phyloP scores from a whole-genome alignment of 2,329 filamentous ascomycete species.

The Cercospora nicotianae region DNA sequence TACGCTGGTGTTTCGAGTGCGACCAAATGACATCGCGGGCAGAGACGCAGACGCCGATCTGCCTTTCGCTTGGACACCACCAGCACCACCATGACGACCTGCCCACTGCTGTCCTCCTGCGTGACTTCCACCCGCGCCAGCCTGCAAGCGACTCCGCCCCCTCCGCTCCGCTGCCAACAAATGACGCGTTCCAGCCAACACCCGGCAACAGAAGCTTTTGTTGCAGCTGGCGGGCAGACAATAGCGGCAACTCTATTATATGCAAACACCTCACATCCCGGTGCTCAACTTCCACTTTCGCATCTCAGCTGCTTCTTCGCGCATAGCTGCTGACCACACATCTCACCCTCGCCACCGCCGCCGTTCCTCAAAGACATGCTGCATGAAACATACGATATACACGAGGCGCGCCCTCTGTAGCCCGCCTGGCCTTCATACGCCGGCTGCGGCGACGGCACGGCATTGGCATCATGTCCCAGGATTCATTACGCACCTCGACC shows the following conservation, averaged over 20 bases:
- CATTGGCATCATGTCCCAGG: not conserved
- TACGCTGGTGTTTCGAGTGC: not conserved
- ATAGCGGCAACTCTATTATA: conserved; percentile 5
- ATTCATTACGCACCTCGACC: not conserved
- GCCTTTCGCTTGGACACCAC: not conserved
- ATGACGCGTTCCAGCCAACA: not conserved
- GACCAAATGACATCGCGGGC: not conserved
- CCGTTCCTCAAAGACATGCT: not conserved
- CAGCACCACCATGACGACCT: not conserved
- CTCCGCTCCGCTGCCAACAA: not conserved
- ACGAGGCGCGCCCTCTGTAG: not conserved
- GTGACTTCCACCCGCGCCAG: not conserved
- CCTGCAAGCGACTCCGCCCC: not conserved
- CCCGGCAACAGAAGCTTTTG: not conserved
- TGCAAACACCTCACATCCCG: conserved; percentile 6
- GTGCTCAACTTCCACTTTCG: conserved; percentile 5
- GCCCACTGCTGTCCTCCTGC: not conserved
- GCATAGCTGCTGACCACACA: not conserved
- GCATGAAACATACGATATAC: not conserved
- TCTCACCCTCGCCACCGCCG: not conserved
- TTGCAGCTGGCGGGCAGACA: not conserved
- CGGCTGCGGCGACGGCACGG: not conserved
- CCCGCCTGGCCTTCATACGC: not conserved
- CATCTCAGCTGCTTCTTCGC: not conserved
- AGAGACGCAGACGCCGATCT: not conserved